Conservation (phyloP, 2,329 filamentous ascomycete species). For the Aureobasidium subglaciale region DNA sequence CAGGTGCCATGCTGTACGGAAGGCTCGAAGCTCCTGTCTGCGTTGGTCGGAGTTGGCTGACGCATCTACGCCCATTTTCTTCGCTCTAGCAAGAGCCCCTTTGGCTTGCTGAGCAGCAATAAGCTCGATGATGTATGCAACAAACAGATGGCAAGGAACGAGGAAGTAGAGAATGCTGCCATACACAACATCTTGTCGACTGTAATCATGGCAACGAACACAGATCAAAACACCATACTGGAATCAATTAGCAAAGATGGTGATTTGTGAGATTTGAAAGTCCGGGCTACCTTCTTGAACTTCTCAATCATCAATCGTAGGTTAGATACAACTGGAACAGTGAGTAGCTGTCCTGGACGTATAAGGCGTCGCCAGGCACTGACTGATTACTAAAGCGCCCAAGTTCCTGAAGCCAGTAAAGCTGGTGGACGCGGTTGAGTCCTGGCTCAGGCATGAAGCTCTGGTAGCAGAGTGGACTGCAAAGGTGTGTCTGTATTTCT, state of each 20-base stretch:
- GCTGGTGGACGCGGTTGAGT: slow-evolving; percentile 66
- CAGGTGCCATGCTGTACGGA: slow-evolving; percentile 59
- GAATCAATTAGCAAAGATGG: neutral
- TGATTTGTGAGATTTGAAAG: neutral
- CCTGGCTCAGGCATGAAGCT: slow-evolving; percentile 79
- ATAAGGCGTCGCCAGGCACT: neutral
- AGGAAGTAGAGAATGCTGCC: slow-evolving; percentile 74
- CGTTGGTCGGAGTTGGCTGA: slow-evolving; percentile 46
- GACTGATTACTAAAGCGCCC: slow-evolving; percentile 86
- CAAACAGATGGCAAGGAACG: slow-evolving; percentile 83
- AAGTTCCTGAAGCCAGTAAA: slow-evolving; percentile 93
- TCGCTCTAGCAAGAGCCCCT: slow-evolving; percentile 53
- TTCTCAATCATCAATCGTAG: slow-evolving; percentile 93
- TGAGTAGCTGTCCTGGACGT: neutral
- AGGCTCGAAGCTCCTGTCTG: slow-evolving; percentile 42
- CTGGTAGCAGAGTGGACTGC: slow-evolving; percentile 69
- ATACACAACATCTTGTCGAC: slow-evolving; percentile 66
- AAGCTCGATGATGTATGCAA: slow-evolving; percentile 84
- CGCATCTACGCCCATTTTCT: slow-evolving; percentile 35
- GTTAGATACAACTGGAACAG: slow-evolving; percentile 71
- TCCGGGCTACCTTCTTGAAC: slow-evolving; percentile 66
- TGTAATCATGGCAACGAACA: slow-evolving; percentile 81
- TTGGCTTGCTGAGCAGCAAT: slow-evolving; percentile 74
- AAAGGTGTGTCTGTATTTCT: slow-evolving; percentile 85
- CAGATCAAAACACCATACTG: slow-evolving; percentile 91